phyloP scores from a whole-genome alignment of 1,284 basidiomycete genomes.

The Ustilago vetiveriae region DNA sequence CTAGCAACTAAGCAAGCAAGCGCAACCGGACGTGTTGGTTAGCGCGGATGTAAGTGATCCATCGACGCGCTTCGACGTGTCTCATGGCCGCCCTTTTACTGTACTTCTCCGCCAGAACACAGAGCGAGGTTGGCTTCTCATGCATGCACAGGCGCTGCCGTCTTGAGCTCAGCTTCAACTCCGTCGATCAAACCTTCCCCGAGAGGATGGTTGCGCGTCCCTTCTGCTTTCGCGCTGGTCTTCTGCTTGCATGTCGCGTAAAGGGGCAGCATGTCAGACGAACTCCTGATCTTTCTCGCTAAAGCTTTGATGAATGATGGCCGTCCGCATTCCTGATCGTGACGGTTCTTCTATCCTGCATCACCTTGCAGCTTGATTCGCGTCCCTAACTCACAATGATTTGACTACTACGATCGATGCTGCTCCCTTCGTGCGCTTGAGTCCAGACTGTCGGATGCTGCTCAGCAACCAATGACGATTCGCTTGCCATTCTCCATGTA shows the following conservation, averaged over 20 bases:
- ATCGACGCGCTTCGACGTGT: slow-evolving; percentile 13
- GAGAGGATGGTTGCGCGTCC: no score
- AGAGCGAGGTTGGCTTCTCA: neutral
- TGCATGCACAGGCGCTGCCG: no score
- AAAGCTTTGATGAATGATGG: neutral
- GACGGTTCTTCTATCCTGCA: slow-evolving; percentile 6
- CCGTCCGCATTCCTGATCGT: slow-evolving; percentile 18
- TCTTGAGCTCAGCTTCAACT: no score
- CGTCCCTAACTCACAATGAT: no score
- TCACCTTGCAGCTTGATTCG: slow-evolving; percentile 15
- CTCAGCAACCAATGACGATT: no score
- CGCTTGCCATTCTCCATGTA: no score
- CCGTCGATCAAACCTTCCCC: neutral
- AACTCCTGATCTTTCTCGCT: no score
- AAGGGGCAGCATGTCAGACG: neutral
- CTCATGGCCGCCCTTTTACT: slow-evolving; percentile 5
- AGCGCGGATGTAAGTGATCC: neutral
- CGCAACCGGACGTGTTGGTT: slow-evolving; percentile 9
- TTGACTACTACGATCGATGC: no score
- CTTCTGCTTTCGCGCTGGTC: slow-evolving; percentile 5
- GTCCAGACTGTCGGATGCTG: no score
- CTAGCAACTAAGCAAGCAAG: neutral
- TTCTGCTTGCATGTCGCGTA: slow-evolving; percentile 15
- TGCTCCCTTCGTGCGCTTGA: no score
- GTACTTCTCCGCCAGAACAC: neutral